Base-by-base conservation (phyloP, 2,329 filamentous ascomycete species). In the Exophiala spinifera region DNA sequence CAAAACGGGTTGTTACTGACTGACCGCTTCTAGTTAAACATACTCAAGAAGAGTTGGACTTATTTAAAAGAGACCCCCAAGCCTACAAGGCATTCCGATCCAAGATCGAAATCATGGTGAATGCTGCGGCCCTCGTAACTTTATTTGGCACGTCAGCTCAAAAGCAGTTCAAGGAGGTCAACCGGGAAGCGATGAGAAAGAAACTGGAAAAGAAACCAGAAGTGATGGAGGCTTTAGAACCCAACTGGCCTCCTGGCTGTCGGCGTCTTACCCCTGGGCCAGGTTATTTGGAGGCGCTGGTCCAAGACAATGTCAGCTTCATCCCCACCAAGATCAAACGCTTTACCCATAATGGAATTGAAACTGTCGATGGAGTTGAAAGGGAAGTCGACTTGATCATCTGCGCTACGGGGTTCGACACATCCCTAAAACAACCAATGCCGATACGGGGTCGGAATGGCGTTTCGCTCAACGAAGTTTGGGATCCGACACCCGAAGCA, bases 211-310 rank as follows among this genome's bases (percentile, higher is more conserved):
- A n/a, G 5, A 55, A 50, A 21, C 46, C 51, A 4, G 39, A 45
- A 31, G 45, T 55, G 21, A 37, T 46, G 19, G 28, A 31, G 13
- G 8, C 13, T 7, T 15, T 55, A n/a, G 33, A n/a, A 13, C 23
- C n/a, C 14, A 8, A 3, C 15, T 19, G 7, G 4, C 47, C 47
- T 4, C 20, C 31, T 10, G 47, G 6, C 8, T 52, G 31, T 21
- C 42, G 42, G 10, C 50, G 55, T 19, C 6, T 54, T 19, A 88
- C 85, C 0, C 82, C 85, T 0, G 83, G 84, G 0, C 83, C 83
- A 0, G 83, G 83, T 0, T 87, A 87, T 61, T 76, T 88, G 3
- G 84, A 87, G 64, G 81, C 83, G 0, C 72, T 87, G 17, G 74
- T 76, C 0, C 75, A 82, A 57, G 75, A 79, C 4, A 85, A 87